Evolutionary conservation across 148 eudicot genomes (phyloP).

Genomic region (Amaranthus palmeri): DNA sequence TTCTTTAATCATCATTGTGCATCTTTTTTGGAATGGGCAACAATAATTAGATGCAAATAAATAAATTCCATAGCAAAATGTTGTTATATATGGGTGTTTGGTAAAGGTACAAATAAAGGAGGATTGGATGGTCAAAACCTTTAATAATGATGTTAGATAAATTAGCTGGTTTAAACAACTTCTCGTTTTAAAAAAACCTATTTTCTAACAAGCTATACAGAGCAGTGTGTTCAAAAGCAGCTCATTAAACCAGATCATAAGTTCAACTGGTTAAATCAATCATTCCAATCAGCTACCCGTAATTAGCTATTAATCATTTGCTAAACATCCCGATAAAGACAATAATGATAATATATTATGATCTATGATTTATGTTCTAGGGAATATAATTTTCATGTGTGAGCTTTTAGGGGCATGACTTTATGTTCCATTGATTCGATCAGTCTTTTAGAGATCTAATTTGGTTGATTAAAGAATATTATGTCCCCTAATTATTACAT

Average conservation of each 20-base stretch:
- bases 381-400: conserved; percentile 11
- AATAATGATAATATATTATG: neutral
- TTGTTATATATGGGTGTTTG: neutral
- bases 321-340: too few relatives aligned
- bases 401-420: conserved; percentile 14
- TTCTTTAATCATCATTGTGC: neutral
- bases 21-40: neutral
- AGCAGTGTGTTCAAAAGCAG: too few relatives aligned
- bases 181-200: too few relatives aligned
- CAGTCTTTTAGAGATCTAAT: neutral
- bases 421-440: conserved; percentile 1
- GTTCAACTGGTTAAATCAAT: too few relatives aligned
- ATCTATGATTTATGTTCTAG: neutral
- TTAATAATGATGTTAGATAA: too few relatives aligned
- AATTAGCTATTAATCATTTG: too few relatives aligned
- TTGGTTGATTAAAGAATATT: conserved; percentile 5
- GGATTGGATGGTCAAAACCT: too few relatives aligned
- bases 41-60: neutral
- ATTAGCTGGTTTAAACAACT: too few relatives aligned
- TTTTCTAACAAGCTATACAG: too few relatives aligned
- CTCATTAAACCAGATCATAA: too few relatives aligned
- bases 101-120: too few relatives aligned
- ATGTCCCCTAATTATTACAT: conserved; percentile 4
- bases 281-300: too few relatives aligned
- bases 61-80: neutral